Conservation (phyloP, 192 early-diverging fungal species). For the Umbelopsis sp. region DNA sequence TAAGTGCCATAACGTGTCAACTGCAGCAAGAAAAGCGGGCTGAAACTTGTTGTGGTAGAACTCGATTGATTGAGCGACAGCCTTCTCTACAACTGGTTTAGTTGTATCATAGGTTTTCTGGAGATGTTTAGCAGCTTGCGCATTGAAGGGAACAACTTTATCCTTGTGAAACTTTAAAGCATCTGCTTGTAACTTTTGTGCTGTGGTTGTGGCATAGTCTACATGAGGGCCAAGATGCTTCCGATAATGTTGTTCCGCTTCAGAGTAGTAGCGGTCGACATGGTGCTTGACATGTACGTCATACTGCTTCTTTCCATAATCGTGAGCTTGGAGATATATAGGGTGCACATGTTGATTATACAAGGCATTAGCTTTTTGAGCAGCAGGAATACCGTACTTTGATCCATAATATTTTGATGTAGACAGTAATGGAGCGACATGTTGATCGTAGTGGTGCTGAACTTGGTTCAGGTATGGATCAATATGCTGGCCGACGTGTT, state of each 20-base stretch:
- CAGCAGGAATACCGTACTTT: slow-evolving; percentile 10
- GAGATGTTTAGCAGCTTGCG: neutral
- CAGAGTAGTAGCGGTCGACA: neutral
- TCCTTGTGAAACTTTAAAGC: neutral
- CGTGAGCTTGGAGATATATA: neutral
- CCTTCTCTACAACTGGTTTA: neutral
- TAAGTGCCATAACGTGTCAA: neutral
- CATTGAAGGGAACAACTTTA: neutral
- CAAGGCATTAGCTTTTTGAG: neutral
- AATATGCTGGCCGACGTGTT: neutral
- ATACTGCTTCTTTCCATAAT: slow-evolving; percentile 7
- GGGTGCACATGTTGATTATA: neutral
- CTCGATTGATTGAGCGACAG: neutral
- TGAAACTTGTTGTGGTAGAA: neutral
- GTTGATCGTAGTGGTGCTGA: neutral
- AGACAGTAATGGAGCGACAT: neutral
- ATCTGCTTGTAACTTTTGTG: neutral
- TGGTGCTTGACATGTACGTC: neutral
- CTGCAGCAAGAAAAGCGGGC: neutral
- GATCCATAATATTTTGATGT: neutral
- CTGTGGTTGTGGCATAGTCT: neutral
- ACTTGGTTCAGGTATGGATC: neutral
- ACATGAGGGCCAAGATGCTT: slow-evolving; percentile 1
- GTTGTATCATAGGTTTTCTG: neutral
- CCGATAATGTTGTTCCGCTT: slow-evolving; percentile 10